Evolutionary conservation across 2,329 filamentous ascomycete species (phyloP).

Genomic region (Pezicula radicicola): DNA sequence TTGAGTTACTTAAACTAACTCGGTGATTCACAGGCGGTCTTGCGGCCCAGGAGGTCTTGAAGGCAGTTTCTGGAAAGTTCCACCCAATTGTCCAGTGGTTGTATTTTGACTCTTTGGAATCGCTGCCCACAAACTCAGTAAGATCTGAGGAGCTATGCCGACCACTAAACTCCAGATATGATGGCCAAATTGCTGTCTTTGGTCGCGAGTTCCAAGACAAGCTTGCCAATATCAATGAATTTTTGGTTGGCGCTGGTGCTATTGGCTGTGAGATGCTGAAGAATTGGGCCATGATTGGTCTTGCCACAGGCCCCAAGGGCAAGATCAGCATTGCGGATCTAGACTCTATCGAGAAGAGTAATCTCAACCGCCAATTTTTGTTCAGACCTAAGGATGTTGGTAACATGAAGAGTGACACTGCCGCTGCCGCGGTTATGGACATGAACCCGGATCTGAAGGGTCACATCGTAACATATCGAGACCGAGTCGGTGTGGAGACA

Average conservation of each 20-base stretch:
- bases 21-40: constrained; percentile 50
- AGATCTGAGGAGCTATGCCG: constrained; percentile 87
- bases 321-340: constrained; percentile 94
- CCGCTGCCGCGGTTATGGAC: constrained; percentile 79
- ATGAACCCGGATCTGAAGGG: constrained; percentile 94
- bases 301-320: constrained; percentile 83
- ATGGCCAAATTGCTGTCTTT: constrained; percentile 96
- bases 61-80: constrained; percentile 97
- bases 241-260: constrained; percentile 92
- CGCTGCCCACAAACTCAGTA: constrained; percentile 70
- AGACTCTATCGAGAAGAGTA: constrained; percentile 98
- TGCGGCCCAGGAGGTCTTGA: constrained; percentile 90
- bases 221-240: constrained; percentile 84
- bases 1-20: too few species aligned
- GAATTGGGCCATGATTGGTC: constrained; percentile 99
- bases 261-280: constrained; percentile 99
- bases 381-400: constrained; percentile 94
- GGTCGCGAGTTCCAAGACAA: constrained; percentile 93
- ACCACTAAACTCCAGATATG: constrained; percentile 81
- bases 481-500: constrained; percentile 87
- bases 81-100: constrained; percentile 93
- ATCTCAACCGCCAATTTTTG: constrained; percentile 94
- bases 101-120: constrained; percentile 98
- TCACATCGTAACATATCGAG: constrained; percentile 82
- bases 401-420: constrained; percentile 93